Evolutionary conservation across 1,284 basidiomycete species (phyloP).

Genomic region (Vanrija sp.): DNA sequence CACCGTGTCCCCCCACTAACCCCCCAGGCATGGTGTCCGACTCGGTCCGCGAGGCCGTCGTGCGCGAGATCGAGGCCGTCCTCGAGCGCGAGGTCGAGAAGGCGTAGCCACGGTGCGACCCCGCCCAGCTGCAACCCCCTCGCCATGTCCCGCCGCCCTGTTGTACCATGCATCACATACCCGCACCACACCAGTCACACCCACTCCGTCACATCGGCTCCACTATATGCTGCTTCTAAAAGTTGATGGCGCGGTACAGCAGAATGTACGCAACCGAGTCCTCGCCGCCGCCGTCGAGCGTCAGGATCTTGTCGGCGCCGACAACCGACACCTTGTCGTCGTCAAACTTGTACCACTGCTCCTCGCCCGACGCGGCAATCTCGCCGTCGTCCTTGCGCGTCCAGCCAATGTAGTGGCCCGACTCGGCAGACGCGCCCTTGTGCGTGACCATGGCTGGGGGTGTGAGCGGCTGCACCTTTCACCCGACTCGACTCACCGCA

Average conservation of each 20-base stretch:
- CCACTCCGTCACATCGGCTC: too few relatives aligned
- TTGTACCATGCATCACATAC: background rate
- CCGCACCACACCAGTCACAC: too few relatives aligned
- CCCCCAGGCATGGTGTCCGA: constrained; percentile 7
- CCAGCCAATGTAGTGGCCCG: constrained; percentile 87
- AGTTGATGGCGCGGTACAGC: constrained; percentile 57
- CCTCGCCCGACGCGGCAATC: constrained; percentile 29
- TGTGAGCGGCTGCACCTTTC: background rate
- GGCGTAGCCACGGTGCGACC: constrained; percentile 14
- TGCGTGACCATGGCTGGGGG: constrained; percentile 82
- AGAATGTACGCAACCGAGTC: constrained; percentile 81
- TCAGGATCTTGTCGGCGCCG: constrained; percentile 64
- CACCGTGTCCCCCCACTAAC: background rate
- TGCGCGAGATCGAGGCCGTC: constrained; percentile 39
- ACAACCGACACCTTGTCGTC: constrained; percentile 74
- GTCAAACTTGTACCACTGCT: constrained; percentile 68
- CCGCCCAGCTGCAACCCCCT: background rate
- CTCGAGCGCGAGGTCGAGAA: constrained; percentile 42
- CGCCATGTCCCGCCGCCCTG: background rate
- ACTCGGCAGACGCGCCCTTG: constrained; percentile 91
- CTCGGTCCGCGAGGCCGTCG: constrained; percentile 26
- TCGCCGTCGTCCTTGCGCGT: constrained; percentile 32
- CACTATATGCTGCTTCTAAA: too few relatives aligned
- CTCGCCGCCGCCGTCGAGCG: constrained; percentile 78
- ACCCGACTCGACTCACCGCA: constrained; percentile 35